Percentiles rank a stretch among this genome's conserved stretches.
Evolutionary conservation across 805 yeast genomes (phyloP).

Genomic region (Lachancea meyersii): DNA sequence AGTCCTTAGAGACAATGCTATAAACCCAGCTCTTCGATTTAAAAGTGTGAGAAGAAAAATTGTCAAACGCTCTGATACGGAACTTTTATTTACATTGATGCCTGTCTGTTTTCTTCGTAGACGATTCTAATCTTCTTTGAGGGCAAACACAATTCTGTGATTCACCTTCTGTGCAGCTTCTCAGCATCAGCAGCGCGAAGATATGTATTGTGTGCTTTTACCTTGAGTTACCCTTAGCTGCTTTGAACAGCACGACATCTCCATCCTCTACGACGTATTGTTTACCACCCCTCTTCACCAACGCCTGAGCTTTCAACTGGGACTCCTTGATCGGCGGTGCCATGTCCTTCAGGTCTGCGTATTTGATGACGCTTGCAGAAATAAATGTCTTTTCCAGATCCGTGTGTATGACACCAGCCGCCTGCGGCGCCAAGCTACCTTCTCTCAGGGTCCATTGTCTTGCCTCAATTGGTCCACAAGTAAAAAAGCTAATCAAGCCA

Average conservation of each 20-base stretch:
- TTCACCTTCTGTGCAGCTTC: no score
- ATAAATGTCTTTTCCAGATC: slow-evolving; percentile 79
- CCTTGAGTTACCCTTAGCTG: slow-evolving; percentile 55
- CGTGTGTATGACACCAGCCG: slow-evolving; percentile 85
- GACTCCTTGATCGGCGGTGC: slow-evolving; percentile 25
- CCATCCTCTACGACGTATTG: slow-evolving; percentile 78
- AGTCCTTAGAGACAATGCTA: slow-evolving; percentile 35
- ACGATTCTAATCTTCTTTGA: no score
- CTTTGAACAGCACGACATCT: slow-evolving; percentile 68
- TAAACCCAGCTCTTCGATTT: slow-evolving; percentile 40
- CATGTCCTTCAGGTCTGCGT: slow-evolving; percentile 43
- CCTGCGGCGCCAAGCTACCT: slow-evolving; percentile 76
- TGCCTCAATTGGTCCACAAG: slow-evolving; percentile 81
- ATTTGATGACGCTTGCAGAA: slow-evolving; percentile 67
- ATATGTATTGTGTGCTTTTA: slow-evolving; percentile 4
- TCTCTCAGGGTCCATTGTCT: slow-evolving; percentile 83
- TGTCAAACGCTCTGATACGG: slow-evolving; percentile 36
- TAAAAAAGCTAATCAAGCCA: slow-evolving; percentile 73
- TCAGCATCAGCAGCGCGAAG: background rate
- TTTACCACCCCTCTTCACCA: slow-evolving; percentile 49
- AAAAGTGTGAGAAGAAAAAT: slow-evolving; percentile 29
- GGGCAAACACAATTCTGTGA: no score
- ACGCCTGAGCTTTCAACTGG: slow-evolving; percentile 23
- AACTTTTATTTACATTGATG: background rate
- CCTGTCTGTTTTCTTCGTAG: background rate